phyloP scores from a whole-genome alignment of 129 eudicot species.

The Flaveria ramosissima region DNA sequence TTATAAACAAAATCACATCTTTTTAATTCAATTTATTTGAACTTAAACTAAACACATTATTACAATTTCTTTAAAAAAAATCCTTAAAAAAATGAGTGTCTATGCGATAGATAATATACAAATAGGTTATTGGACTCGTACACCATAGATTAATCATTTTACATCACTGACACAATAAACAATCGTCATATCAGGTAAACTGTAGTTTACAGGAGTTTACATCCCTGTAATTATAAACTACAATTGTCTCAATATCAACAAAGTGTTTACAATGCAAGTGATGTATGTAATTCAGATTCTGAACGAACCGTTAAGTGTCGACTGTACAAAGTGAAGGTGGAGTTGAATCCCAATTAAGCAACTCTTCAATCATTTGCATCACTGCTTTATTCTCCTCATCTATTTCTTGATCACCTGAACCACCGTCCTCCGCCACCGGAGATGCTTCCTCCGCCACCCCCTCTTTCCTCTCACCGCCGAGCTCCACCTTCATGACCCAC shows the following conservation, averaged over 20 bases:
- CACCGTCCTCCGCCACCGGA: slow-evolving; percentile 20
- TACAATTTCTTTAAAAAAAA: background rate
- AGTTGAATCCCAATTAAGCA: slow-evolving; percentile 55
- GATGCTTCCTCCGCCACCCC: slow-evolving; percentile 3
- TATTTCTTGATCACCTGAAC: slow-evolving; percentile 27
- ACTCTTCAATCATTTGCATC: slow-evolving; percentile 56
- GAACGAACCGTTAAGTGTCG: background rate
- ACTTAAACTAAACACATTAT: slow-evolving; percentile 3
- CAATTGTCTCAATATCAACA: too few relatives aligned
- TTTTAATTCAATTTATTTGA: slow-evolving; percentile 10
- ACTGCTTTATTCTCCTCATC: slow-evolving; percentile 47
- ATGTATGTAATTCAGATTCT: too few relatives aligned
- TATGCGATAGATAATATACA: too few relatives aligned
- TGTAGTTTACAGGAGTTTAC: too few relatives aligned
- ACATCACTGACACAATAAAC: too few relatives aligned
- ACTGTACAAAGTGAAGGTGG: slow-evolving; percentile 44
- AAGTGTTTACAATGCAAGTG: too few relatives aligned
- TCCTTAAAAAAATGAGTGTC: background rate
- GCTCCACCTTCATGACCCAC: slow-evolving; percentile 74
- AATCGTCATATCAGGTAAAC: too few relatives aligned
- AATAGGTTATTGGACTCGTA: too few relatives aligned
- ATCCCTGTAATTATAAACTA: too few relatives aligned
- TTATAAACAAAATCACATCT: slow-evolving; percentile 10
- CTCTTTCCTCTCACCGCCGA: slow-evolving; percentile 42
- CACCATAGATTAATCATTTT: too few relatives aligned